Conservation (phyloP, 345 rosid genomes). For the Populus ilicifolia region DNA sequence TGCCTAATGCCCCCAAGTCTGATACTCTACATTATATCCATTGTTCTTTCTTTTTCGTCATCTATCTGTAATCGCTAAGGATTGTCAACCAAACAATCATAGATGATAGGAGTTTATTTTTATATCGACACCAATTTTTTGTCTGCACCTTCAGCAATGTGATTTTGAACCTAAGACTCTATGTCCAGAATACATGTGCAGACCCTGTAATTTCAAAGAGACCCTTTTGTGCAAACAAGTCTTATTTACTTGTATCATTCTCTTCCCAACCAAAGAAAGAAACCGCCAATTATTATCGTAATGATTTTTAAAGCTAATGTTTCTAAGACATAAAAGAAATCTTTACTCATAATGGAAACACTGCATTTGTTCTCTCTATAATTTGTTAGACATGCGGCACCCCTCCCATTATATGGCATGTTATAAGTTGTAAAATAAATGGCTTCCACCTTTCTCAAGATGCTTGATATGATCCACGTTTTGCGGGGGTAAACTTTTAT, state of each 20-base stretch:
- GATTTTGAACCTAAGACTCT: not conserved
- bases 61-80: not conserved
- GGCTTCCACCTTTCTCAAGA: not conserved
- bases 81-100: not conserved
- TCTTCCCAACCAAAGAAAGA: not conserved
- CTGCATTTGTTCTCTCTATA: not conserved
- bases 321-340: not conserved
- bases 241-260: not conserved
- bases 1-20: not conserved
- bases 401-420: not conserved
- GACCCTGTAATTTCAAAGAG: not conserved
- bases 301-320: not conserved
- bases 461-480: not conserved
- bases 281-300: not conserved
- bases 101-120: too few species aligned
- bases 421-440: not conserved
- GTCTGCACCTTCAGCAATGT: not conserved
- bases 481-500: not conserved
- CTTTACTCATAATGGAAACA: not conserved
- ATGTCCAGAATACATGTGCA: not conserved
- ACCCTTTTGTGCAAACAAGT: not conserved
- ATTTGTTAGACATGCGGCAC: not conserved
- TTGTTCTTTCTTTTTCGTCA: not conserved
- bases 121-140: not conserved
- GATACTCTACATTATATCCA: too few species aligned